Base-by-base conservation (phyloP, 768 basidiomycete species). In the Lactarius evosmus region DNA sequence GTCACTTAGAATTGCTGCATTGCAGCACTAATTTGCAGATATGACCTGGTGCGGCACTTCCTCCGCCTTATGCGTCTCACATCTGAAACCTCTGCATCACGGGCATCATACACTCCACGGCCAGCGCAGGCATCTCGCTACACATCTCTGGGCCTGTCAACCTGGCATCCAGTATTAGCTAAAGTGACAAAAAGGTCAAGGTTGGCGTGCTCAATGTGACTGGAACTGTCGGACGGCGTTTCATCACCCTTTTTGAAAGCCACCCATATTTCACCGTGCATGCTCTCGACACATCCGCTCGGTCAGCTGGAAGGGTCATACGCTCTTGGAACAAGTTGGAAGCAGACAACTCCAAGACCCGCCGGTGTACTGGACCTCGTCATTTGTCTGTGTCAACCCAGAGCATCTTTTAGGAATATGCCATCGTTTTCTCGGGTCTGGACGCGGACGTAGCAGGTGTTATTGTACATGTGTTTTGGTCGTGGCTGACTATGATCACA, bases 371-470 rank as follows among this genome's bases (percentile, higher is more conserved):
- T 96, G 52, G 81, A 83, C 38, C 76, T 93, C 71, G 71, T 87
- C 61, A 88, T 98, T 7, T 76, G 80, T 64, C 86, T 88, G 66
- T 99, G 97, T 78, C 79, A 78, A 78, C 56, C 85, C 93, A 3
- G 82, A 86, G 64, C 78, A 86, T 56, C n/a, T 98, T 98, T 71
- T 71, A 74, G 41, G 90, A 89, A 8, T 98, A 95, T 73, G 82
- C 82, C 9, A 80, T 98, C 66, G 83, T 98, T 50, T 99, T 99
- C 75, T 95, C 92, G 0, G 96, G 96, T 19, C 78, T 99, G 65
- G 97, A 98, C 76, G 86, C 89, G 19, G 94, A 97, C 72, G 95
- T 87, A 32, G 96, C 96, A 34, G 94, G 95, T 14, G 91, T 95
- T 14, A 94, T 98, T 74, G 96, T 95, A 96, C 95, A 72, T 72